These are phyloP conservation scores for Dichomitus squalens DNA, from an alignment of 1,284 basidiomycete species.

Conservation along the genomic window DNA sequence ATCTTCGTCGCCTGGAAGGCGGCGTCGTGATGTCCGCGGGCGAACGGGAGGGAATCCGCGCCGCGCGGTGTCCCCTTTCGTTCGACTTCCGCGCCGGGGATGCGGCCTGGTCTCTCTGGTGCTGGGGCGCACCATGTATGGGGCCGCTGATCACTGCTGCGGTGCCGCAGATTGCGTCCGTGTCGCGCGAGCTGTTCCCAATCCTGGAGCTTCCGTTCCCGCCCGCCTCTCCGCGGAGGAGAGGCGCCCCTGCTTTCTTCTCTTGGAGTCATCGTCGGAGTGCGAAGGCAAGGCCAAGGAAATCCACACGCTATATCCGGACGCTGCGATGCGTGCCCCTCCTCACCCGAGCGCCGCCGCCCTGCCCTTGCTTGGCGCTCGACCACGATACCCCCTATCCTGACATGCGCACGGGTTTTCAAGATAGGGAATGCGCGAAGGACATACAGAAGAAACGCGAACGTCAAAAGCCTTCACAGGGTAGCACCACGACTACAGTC, in stretches of 20 bases:
- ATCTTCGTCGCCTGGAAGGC: conserved; percentile 26
- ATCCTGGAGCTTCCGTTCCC: not conserved
- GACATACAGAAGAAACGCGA: no score
- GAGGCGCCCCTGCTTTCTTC: not conserved
- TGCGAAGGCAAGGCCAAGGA: not conserved
- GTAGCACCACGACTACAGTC: no score
- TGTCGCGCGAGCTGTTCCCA: not conserved
- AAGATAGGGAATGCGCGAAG: no score
- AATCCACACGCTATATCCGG: conserved; percentile 1
- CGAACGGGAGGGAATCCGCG: not conserved
- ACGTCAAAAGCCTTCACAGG: no score
- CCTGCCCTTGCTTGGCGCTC: not conserved
- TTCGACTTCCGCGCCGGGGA: not conserved
- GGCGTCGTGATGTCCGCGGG: conserved; percentile 6
- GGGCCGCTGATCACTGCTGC: conserved; percentile 13
- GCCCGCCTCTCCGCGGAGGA: not conserved
- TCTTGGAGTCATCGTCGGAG: not conserved
- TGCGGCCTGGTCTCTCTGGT: not conserved
- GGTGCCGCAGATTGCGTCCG: conserved; percentile 9
- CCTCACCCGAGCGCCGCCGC: conserved; percentile 1
- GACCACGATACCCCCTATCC: not conserved
- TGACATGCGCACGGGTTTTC: not conserved
- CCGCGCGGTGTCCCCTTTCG: not conserved
- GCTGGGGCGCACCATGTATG: conserved; percentile 3
- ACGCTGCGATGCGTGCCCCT: not conserved